Base-by-base conservation (phyloP, 2,329 filamentous ascomycete species). In the Trichoderma cornu-damae region DNA sequence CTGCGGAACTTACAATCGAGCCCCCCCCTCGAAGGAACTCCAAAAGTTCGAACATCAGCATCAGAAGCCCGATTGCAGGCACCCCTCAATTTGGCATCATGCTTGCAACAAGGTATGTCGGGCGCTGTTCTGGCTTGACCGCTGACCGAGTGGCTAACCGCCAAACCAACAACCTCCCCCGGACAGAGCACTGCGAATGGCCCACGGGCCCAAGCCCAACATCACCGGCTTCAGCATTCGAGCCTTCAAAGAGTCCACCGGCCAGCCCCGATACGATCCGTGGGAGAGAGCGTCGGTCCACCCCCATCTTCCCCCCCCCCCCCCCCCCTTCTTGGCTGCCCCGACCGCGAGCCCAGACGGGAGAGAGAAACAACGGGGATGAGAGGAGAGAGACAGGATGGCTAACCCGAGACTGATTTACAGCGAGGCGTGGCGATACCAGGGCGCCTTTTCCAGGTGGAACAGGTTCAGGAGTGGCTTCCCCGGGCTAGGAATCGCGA, bases 341-440 rank as follows among this genome's bases (percentile, higher is more conserved):
- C 20, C 28, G n/a, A n/a, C 16, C 4, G 2, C n/a, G 18, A 40
- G 1, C 18, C 32, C 32, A 46, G 43, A 8, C 8, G 3, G 34
- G n/a, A 20, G 20, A 50, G 16, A 24, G 12, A 12, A 6, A 20
- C 34, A 42, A 37, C 20, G 28, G 22, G 30, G 6, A 3, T 4
- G n/a, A 8, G 26, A 24, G 20, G 16, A 32, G 14, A 2, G 18
- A 35, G 14, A 37, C n/a, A 16, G 9, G 16, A 44, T 3, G 14
- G 47, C 54, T 57, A 44, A 59, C 35, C 1, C 1, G 3, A 9
- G 20, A 32, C 14, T 42, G 14, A 28, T 22, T 5, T 35, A 63
- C 72, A 99, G 94, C 70, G 94, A 99, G 79, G 83, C 89, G 70
- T 99, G 94, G 94, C 84, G 94, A 75, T 96, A 96, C 79, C 86